These are phyloP conservation scores for Kazachstania bromeliacearum DNA, from an alignment of 805 yeast genomes.

Conservation along the genomic window DNA sequence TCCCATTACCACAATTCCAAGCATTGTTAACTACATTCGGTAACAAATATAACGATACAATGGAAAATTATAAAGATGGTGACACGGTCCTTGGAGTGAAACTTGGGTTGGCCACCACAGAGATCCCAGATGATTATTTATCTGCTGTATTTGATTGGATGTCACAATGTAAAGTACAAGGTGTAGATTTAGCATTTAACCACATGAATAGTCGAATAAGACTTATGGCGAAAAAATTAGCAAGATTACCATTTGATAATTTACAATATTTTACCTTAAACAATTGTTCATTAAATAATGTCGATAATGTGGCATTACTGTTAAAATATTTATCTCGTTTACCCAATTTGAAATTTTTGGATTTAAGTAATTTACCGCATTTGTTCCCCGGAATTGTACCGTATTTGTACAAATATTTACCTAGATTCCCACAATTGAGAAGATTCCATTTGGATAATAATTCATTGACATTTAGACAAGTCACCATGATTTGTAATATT, in stretches of 20 bases:
- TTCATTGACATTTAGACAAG: constrained; percentile 44
- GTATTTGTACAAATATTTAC: constrained; percentile 53
- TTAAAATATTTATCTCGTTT: constrained; percentile 43
- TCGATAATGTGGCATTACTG: constrained; percentile 40
- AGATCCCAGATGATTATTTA: constrained; percentile 51
- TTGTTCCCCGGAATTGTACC: constrained; percentile 56
- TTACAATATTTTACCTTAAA: constrained; percentile 52
- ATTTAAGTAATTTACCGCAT: constrained; percentile 58
- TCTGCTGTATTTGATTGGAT: constrained; percentile 53
- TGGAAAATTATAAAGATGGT: not conserved
- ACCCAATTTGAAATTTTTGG: constrained; percentile 59
- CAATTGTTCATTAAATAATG: constrained; percentile 48
- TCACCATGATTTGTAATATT: constrained; percentile 54
- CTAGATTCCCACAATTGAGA: constrained; percentile 52
- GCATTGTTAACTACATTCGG: constrained; percentile 50
- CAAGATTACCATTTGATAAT: constrained; percentile 13
- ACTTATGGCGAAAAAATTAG: constrained; percentile 18
- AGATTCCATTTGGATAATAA: constrained; percentile 68
- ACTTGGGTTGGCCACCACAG: constrained; percentile 71
- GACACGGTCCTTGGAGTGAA: constrained; percentile 26
- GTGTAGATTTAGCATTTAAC: constrained; percentile 79
- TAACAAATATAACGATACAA: constrained; percentile 33
- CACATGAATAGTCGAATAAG: constrained; percentile 38
- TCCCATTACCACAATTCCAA: constrained; percentile 39
- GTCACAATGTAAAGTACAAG: constrained; percentile 34